Conservation (phyloP, 2,329 filamentous ascomycete genomes). For the Hymenoscyphus salicellus region DNA sequence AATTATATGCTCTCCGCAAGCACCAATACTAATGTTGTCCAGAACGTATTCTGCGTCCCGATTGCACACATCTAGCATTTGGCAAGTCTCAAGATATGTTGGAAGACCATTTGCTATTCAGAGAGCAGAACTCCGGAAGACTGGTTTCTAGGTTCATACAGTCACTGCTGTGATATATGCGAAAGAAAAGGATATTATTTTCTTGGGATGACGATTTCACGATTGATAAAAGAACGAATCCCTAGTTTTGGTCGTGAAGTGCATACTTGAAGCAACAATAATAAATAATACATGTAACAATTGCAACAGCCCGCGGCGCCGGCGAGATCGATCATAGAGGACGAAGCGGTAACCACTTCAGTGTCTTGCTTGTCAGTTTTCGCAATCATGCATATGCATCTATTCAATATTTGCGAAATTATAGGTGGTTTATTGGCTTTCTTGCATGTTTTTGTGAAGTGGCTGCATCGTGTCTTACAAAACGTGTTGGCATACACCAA, state of each 20-base stretch:
- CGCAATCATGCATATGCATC: neutral
- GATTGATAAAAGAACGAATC: too few species aligned
- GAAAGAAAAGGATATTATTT: too few species aligned
- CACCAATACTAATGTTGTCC: neutral
- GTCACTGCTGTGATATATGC: neutral
- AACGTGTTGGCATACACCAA: neutral
- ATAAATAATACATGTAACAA: too few species aligned
- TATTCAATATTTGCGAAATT: neutral
- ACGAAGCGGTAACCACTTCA: neutral
- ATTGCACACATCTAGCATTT: neutral
- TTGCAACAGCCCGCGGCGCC: too few species aligned
- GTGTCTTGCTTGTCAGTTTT: too few species aligned
- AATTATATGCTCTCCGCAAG: neutral
- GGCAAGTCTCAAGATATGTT: neutral
- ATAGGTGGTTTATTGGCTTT: neutral
- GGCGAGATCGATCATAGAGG: neutral
- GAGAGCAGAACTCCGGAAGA: neutral
- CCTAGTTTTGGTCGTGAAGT: too few species aligned
- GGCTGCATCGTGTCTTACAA: neutral
- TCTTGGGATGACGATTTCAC: too few species aligned
- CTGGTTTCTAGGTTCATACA: neutral
- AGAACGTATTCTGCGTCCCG: neutral
- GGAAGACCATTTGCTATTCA: neutral
- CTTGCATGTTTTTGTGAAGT: neutral
- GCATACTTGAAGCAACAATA: too few species aligned